Evolutionary conservation across 768 basidiomycete species (phyloP), one percentile per base, ranked within the genome.

Genomic region (Epithele typhae): DNA sequence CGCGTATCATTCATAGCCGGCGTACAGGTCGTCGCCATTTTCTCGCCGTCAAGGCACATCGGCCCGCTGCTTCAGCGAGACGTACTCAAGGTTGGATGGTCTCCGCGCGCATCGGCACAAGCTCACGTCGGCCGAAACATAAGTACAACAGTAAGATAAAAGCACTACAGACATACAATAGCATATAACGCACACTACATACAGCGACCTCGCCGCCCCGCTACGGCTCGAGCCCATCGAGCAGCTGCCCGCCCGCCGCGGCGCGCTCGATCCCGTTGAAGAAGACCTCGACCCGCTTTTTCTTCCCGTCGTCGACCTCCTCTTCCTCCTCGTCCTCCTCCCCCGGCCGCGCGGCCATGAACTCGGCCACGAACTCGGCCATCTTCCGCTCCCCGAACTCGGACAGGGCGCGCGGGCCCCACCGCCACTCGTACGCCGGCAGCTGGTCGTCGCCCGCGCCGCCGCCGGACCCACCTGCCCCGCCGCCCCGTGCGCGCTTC

Each of bases 311-410:
- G 22, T 56, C 59, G 18, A 53, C 56, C 33, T 51, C 58, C 10
- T 44, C 53, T 4, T 41, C 49, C 38, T 52, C 55, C 19, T 45
- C 52, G 27, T 55, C 60, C 30, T 56, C 59, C 11, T 43, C 54
- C 5, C 37, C 49, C 12, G 55, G 59, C 12, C 59, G 59, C 36
- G 68, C 75, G 30, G 78, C 73, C 85, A 92, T 90, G 56, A 93
- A 87, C 56, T 88, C 82, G 2, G 82, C 81, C 2, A 95, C 73
- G 57, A 95, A 95, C 45, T 67, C 68, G 1, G 82, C 87, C 8
- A 93, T 69, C 11, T 73, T 82, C 48, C 73, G 66, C 64, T 97
- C 94, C 1, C 89, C 85, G 4, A 96, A 78, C 65, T 97, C 94
- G 25, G 78, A 78, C 32, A 84, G 77, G 2, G 92, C 82, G 23